phyloP scores from a whole-genome alignment of 1,284 basidiomycete species.

The Erythrobasidium hasegawianum region DNA sequence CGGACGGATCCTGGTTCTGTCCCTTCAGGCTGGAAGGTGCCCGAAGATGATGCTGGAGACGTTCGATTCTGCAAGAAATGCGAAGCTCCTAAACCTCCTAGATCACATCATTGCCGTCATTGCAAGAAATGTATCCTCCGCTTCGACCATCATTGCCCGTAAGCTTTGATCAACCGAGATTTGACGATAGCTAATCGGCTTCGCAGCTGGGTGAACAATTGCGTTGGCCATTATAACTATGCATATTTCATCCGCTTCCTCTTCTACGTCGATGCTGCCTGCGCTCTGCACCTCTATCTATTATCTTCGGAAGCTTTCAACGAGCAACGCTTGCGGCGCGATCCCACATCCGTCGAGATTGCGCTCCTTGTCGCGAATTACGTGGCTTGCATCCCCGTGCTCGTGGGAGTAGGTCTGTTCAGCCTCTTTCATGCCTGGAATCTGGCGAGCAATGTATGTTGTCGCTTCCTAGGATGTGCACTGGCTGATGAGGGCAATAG shows the following conservation, averaged over 20 bases:
- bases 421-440: conserved; percentile 84
- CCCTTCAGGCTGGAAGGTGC: conserved; percentile 62
- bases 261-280: conserved; percentile 83
- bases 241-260: conserved; percentile 89
- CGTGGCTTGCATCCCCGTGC: conserved; percentile 75
- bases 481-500: too few species aligned
- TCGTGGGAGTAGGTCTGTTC: conserved; percentile 69
- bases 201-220: conserved; percentile 56
- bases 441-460: conserved; percentile 60
- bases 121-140: conserved; percentile 73
- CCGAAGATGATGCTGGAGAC: conserved; percentile 71
- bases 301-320: conserved; percentile 60
- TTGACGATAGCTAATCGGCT: not conserved
- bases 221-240: conserved; percentile 84
- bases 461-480: too few species aligned
- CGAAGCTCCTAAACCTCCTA: conserved; percentile 53
- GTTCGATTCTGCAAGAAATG: conserved; percentile 63
- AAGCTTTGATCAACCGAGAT: conserved; percentile 48
- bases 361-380: conserved; percentile 85
- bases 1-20: conserved; percentile 75
- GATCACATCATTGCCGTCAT: conserved; percentile 80
- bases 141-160: conserved; percentile 84
- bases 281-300: conserved; percentile 75
- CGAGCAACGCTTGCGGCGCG: conserved; percentile 12
- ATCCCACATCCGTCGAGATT: conserved; percentile 33